phyloP scores from a whole-genome alignment of 768 basidiomycete species.

The Hortiboletus campestris region DNA sequence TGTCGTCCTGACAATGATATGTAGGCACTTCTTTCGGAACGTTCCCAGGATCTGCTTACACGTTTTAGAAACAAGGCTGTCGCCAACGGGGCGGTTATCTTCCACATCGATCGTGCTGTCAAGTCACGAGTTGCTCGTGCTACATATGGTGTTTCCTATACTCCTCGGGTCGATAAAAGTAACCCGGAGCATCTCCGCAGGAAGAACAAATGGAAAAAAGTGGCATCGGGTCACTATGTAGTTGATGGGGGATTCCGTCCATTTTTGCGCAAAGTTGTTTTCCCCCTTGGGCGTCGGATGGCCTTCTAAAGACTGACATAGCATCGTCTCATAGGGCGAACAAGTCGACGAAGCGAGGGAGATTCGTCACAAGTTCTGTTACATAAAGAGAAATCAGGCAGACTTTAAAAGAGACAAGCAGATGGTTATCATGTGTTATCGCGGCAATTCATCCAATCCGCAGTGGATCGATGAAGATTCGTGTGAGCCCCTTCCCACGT shows the following conservation, averaged over 20 bases:
- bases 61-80: slow-evolving; percentile 9
- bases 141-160: not conserved
- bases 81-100: slow-evolving; percentile 5
- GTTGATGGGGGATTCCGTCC: not conserved
- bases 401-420: not conserved
- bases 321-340: not conserved
- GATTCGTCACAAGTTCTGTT: not conserved
- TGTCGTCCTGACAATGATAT: slow-evolving; percentile 9
- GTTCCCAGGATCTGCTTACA: not conserved
- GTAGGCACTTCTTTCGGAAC: not conserved
- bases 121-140: slow-evolving; percentile 1
- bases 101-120: not conserved
- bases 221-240: not conserved
- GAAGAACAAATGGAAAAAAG: not conserved
- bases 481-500: not conserved
- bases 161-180: not conserved
- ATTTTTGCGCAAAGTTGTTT: slow-evolving; percentile 2
- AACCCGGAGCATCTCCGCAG: slow-evolving; percentile 4
- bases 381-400: no score
- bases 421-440: not conserved
- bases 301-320: not conserved
- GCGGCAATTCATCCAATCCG: not conserved
- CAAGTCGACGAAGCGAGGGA: not conserved
- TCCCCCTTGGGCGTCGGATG: not conserved
- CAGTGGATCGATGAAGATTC: slow-evolving; percentile 4